Percentiles rank a stretch among this genome's conserved stretches.
Conservation (phyloP, 495 filamentous ascomycete species). For the Viridothelium virens region DNA sequence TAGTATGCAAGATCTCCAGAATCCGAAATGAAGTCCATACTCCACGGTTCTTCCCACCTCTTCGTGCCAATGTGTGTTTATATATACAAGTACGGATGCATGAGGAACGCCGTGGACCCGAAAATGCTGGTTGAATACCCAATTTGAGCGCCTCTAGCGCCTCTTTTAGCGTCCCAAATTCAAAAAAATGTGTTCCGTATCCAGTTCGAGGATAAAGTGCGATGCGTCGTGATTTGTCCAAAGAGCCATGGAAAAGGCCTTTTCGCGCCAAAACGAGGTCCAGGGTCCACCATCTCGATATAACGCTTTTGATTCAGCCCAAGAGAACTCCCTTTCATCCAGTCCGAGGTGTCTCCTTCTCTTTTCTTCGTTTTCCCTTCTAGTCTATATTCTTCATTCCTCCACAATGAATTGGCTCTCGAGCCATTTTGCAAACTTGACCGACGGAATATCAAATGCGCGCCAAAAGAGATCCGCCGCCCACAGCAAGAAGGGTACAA, state of each 20-base stretch:
- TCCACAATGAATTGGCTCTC: not conserved
- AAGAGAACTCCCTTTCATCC: too few relatives aligned
- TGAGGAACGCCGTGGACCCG: not conserved
- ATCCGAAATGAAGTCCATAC: too few relatives aligned
- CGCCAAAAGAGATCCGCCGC: constrained; percentile 4
- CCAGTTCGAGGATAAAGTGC: too few relatives aligned
- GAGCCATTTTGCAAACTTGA: constrained; percentile 6
- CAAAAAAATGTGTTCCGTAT: too few relatives aligned
- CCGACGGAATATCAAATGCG: not conserved
- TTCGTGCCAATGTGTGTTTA: not conserved
- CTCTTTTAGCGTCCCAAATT: not conserved
- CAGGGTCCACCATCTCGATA: too few relatives aligned
- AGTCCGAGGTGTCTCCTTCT: not conserved
- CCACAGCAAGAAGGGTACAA: not conserved
- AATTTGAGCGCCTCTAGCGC: not conserved
- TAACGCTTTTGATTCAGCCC: too few relatives aligned
- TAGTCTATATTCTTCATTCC: not conserved
- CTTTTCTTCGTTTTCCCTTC: not conserved
- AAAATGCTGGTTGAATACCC: not conserved
- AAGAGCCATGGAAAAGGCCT: too few relatives aligned
- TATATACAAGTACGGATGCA: not conserved
- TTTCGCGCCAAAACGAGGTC: too few relatives aligned
- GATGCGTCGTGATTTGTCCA: too few relatives aligned
- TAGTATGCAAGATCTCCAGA: too few relatives aligned
- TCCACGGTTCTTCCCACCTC: not conserved